phyloP scores from a whole-genome alignment of 2,329 filamentous ascomycete species.

The Hymenoscyphus infarciens region DNA sequence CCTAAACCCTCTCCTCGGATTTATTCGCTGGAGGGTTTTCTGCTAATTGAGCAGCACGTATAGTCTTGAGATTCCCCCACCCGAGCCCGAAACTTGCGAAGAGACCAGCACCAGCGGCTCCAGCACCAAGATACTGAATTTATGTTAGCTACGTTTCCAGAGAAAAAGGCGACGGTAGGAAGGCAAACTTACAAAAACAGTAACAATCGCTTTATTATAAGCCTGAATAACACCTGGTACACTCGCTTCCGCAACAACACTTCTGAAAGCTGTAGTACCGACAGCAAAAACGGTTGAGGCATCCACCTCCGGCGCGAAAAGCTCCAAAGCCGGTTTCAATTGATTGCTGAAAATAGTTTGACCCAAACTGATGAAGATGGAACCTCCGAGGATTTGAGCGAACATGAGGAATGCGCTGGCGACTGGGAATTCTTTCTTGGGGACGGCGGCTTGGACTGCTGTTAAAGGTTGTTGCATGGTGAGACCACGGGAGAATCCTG shows the following conservation, averaged over 20 bases:
- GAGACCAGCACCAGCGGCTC: slow-evolving; percentile 13
- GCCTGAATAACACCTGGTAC: slow-evolving; percentile 39
- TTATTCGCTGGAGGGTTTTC: not conserved
- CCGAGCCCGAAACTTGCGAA: slow-evolving; percentile 18
- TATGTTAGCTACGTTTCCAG: not conserved
- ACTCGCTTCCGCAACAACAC: slow-evolving; percentile 33
- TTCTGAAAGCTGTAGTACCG: slow-evolving; percentile 39
- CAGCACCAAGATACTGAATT: slow-evolving; percentile 17
- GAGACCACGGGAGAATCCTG: slow-evolving; percentile 25
- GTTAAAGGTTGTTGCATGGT: slow-evolving; percentile 30
- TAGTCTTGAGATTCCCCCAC: slow-evolving; percentile 4
- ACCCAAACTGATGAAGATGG: slow-evolving; percentile 32
- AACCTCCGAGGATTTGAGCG: slow-evolving; percentile 33
- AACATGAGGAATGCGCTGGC: slow-evolving; percentile 38
- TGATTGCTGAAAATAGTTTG: slow-evolving; percentile 33
- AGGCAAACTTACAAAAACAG: slow-evolving; percentile 16
- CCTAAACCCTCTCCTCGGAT: not conserved
- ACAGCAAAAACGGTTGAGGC: slow-evolving; percentile 38
- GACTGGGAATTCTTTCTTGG: slow-evolving; percentile 32
- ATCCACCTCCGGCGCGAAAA: slow-evolving; percentile 35
- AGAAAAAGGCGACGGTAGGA: not conserved
- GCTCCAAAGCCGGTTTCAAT: slow-evolving; percentile 32
- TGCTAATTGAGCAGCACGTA: not conserved
- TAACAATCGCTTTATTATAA: slow-evolving; percentile 37
- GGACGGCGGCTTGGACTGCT: slow-evolving; percentile 36